Conservation (phyloP, 768 basidiomycete genomes). For the Tylopilus rubrobrunneus region DNA sequence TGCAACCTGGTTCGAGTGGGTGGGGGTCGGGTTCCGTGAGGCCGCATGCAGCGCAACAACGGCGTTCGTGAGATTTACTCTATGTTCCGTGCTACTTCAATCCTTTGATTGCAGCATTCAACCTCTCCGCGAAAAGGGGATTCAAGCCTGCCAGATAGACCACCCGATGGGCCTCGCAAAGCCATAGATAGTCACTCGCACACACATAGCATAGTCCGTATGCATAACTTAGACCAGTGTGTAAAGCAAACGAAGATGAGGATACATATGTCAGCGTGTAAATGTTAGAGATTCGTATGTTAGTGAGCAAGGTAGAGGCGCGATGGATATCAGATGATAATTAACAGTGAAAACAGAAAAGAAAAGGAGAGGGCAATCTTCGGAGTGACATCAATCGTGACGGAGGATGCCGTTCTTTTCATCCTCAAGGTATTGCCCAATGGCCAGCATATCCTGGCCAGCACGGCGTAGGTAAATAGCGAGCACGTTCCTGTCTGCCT, state of each 20-base stretch:
- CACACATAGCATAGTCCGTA: not conserved
- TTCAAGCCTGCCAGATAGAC: conserved; percentile 44
- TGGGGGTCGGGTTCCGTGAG: conserved; percentile 34
- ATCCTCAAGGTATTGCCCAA: conserved; percentile 82
- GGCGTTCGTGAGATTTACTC: conserved; percentile 19
- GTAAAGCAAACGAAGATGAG: conserved; percentile 10
- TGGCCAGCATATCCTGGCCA: conserved; percentile 81
- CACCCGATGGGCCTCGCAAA: not conserved
- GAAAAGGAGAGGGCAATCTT: not conserved
- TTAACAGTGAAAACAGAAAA: conserved; percentile 5
- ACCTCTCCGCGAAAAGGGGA: conserved; percentile 38
- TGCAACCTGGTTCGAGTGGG: conserved; percentile 28
- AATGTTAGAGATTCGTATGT: conserved; percentile 2
- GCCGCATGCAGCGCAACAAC: conserved; percentile 23
- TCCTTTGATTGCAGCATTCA: conserved; percentile 37
- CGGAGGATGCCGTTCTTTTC: conserved; percentile 69
- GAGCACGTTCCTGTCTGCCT: conserved; percentile 63
- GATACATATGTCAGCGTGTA: conserved; percentile 21
- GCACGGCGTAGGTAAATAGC: conserved; percentile 69
- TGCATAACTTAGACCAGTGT: conserved; percentile 15
- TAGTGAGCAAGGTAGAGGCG: conserved; percentile 12
- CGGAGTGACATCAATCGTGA: conserved; percentile 23
- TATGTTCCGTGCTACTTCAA: not conserved
- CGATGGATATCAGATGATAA: conserved; percentile 10
- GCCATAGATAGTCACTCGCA: not conserved